Base-by-base conservation (phyloP, 2,329 filamentous ascomycete genomes). In the Colletotrichum cordylinicola region DNA sequence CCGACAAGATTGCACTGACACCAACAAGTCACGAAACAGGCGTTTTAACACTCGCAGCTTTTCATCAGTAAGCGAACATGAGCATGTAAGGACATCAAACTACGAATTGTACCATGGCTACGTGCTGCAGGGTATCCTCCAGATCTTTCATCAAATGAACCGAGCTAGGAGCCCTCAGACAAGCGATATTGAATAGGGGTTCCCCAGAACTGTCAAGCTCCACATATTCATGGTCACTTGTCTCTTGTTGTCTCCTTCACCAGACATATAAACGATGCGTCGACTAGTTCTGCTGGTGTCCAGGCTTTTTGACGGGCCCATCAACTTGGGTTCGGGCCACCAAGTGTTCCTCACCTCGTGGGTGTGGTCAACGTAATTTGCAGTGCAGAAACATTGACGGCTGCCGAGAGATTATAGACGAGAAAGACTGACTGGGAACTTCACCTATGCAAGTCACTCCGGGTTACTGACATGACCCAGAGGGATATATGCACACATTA, bases 31-130 rank as follows among this genome's bases (percentile, higher is more conserved):
- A 48, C 18, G 10, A 21, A 21, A 52, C 12, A 52, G 43, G 43
- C n/a, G 12, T 24, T 21, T 52, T 2, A 52, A 13, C 1, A 52
- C n/a, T 24, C 43, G 21, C 43, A 52, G 43, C 43, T 52, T 4
- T 6, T 52, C n/a, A 52, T 52, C 43, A 52, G 10, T 52, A 6
- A 52, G n/a, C 4, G n/a, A 21, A 21, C 6, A 21, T 1, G 43
- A 52, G 43, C 10, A 4, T 52, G n/a, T 21, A 21, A 10, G 43
- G 0, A 7, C 2, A 0, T 13, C 8, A 3, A 3, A 10, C 2
- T 7, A n/a, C 13, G 8, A 10, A 10, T 52, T 21, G 3, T 21
- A 52, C 1, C 6, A 52, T 52, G 13, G 43, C 43, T n/a, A 13
- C 6, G 43, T 24, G 43, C 6, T 52, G 10, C n/a, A 8, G 10